Evolutionary conservation across 495 filamentous ascomycete genomes (phyloP), one percentile per base, ranked within the genome.

Genomic region (Penicillium chermesinum): DNA sequence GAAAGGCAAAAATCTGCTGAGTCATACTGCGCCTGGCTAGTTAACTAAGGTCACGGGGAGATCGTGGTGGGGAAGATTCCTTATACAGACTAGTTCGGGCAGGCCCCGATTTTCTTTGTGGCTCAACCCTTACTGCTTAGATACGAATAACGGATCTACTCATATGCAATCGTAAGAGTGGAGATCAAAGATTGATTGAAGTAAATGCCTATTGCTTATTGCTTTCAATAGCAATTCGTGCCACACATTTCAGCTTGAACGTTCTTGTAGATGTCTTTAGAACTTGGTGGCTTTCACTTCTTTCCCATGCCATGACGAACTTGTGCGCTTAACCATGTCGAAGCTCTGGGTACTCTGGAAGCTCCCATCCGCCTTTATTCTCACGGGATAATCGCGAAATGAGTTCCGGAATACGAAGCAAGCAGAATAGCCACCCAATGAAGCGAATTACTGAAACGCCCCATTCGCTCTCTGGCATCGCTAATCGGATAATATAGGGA

Each of bases 271-370:
- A n/a, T n/a, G n/a, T n/a, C n/a, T n/a, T n/a, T n/a, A n/a, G n/a
- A n/a, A n/a, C n/a, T n/a, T n/a, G n/a, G n/a, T n/a, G n/a, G n/a
- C n/a, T n/a, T n/a, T n/a, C n/a, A n/a, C n/a, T n/a, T n/a, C n/a
- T n/a, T n/a, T n/a, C n/a, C n/a, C n/a, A n/a, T n/a, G n/a, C n/a
- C n/a, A n/a, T n/a, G 25, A 30, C 25, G 10, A 30, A 30, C 25
- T 30, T 30, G 33, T 3, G 21, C 14, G 7, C 30, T 19, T 19
- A 27, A 6, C 25, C 19, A 25, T 6, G n/a, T 2, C 21, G 20
- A 10, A 57, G 30, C n/a, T 54, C 47, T 12, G 40, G 22, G 51
- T 65, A 67, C 21, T 62, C 58, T 9, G 64, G 64, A 16, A 64
- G 10, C 17, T 60, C 42, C 60, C 62, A 67, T 0, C 46, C 54